phyloP scores from a whole-genome alignment of 2,329 filamentous ascomycete species.

The Pseudogymnoascus sp. region DNA sequence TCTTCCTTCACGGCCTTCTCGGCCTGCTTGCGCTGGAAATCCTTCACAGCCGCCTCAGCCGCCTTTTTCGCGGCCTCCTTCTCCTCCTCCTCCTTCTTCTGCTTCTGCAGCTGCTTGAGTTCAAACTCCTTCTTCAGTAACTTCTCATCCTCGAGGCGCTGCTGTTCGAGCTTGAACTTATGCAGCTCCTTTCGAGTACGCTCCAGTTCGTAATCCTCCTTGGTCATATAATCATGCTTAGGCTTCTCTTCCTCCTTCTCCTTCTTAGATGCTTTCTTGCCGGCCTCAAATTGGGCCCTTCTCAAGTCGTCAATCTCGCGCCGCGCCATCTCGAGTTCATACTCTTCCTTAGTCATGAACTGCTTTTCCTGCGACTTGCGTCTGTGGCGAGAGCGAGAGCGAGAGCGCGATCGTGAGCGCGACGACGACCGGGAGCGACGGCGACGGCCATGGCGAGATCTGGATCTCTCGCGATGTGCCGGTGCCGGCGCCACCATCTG shows the following conservation, averaged over 20 bases:
- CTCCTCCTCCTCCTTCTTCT: conserved; percentile 39
- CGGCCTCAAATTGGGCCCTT: conserved; percentile 35
- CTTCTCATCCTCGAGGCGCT: conserved; percentile 39
- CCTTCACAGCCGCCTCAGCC: conserved; percentile 42
- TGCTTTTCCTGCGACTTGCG: neutral
- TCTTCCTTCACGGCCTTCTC: conserved; percentile 29
- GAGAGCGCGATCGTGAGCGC: conserved; percentile 31
- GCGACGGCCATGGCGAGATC: conserved; percentile 23
- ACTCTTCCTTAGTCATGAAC: conserved; percentile 36
- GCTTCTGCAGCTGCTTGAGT: conserved; percentile 39
- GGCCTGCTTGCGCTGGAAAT: conserved; percentile 37
- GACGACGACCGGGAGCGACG: conserved; percentile 13
- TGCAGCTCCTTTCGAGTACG: conserved; percentile 36
- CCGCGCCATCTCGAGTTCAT: conserved; percentile 31
- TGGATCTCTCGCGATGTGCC: neutral
- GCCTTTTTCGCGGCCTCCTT: conserved; percentile 42
- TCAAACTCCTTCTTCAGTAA: conserved; percentile 47
- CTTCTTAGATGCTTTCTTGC: conserved; percentile 28
- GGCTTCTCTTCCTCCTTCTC: conserved; percentile 13
- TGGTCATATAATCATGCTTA: conserved; percentile 28
- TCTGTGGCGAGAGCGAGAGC: conserved; percentile 26
- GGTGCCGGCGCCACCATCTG: neutral
- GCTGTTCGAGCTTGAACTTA: conserved; percentile 38
- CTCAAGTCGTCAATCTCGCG: conserved; percentile 30
- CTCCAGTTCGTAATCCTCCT: conserved; percentile 42